These are phyloP conservation scores for Fomitopsis betulina DNA, from an alignment of 1,284 basidiomycete species.

Conservation along the genomic window DNA sequence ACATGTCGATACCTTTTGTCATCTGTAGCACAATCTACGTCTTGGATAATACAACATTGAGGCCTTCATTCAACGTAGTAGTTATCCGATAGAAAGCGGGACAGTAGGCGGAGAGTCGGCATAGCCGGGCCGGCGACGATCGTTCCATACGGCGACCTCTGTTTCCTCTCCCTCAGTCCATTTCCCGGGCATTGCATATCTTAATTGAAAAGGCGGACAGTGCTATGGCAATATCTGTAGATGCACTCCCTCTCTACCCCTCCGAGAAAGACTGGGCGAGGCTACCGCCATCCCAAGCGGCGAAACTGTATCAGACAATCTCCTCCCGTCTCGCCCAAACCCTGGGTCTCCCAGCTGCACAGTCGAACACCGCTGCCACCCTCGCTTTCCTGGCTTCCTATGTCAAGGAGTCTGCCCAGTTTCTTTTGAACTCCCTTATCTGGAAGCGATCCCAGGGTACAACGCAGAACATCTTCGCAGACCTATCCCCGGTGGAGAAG, in stretches of 20 bases:
- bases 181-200: too few relatives aligned
- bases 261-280: constrained; percentile 42
- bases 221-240: constrained; percentile 13
- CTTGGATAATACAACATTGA: too few relatives aligned
- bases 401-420: constrained; percentile 47
- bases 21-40: too few relatives aligned
- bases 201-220: neutral
- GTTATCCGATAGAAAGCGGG: too few relatives aligned
- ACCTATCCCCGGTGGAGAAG: constrained; percentile 34
- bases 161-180: too few relatives aligned
- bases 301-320: constrained; percentile 44
- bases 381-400: constrained; percentile 53
- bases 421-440: constrained; percentile 48
- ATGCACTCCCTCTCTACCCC: constrained; percentile 45
- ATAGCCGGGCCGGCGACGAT: too few relatives aligned
- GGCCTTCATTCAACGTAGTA: too few relatives aligned
- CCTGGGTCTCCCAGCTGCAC: constrained; percentile 41
- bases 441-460: constrained; percentile 37
- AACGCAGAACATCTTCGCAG: constrained; percentile 6
- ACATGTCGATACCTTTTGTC: too few relatives aligned
- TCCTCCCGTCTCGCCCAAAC: constrained; percentile 38
- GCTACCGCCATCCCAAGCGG: constrained; percentile 49
- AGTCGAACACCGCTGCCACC: constrained; percentile 41
- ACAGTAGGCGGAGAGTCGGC: too few relatives aligned
- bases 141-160: too few relatives aligned